phyloP scores from a whole-genome alignment of 164 flowering plant genomes.

The Houttuynia cordata region DNA sequence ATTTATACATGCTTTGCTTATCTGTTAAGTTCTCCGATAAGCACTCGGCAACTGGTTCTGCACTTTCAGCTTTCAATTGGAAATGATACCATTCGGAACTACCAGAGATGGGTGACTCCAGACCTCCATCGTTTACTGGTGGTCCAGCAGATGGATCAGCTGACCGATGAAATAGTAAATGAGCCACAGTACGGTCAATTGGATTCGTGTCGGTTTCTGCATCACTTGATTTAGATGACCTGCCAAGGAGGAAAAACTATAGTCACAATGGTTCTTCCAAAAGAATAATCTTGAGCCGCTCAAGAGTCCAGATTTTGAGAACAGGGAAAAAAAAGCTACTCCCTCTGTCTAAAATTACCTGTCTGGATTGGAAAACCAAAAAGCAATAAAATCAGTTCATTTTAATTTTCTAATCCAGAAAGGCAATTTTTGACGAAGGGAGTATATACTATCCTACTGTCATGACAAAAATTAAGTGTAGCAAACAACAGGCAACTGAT shows the following conservation, averaged over 20 bases:
- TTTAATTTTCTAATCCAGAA: too few species aligned
- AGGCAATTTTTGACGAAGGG: too few species aligned
- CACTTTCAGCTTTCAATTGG: constrained; percentile 11
- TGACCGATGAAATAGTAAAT: constrained; percentile 71
- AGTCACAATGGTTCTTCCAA: not conserved
- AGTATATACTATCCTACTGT: too few species aligned
- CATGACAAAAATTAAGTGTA: too few species aligned
- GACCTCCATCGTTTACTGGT: constrained; percentile 14
- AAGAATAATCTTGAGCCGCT: not conserved
- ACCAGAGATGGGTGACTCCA: constrained; percentile 33
- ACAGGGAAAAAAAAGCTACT: not conserved
- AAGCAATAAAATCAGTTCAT: too few species aligned
- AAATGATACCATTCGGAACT: constrained; percentile 13
- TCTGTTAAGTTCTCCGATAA: constrained; percentile 15
- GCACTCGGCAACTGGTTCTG: constrained; percentile 13
- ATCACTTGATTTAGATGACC: constrained; percentile 26
- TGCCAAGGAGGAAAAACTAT: constrained; percentile 12
- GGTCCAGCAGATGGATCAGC: constrained; percentile 27
- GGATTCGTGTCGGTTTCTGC: constrained; percentile 77
- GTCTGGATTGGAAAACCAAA: too few species aligned
- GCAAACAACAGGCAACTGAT: too few species aligned
- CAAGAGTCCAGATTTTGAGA: not conserved
- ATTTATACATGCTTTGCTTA: constrained; percentile 12
- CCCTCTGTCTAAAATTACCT: too few species aligned
- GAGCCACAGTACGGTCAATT: constrained; percentile 74